Base-by-base conservation (phyloP, 2,329 filamentous ascomycete genomes). In the Ophiocordyceps camponoti-saundersi region DNA sequence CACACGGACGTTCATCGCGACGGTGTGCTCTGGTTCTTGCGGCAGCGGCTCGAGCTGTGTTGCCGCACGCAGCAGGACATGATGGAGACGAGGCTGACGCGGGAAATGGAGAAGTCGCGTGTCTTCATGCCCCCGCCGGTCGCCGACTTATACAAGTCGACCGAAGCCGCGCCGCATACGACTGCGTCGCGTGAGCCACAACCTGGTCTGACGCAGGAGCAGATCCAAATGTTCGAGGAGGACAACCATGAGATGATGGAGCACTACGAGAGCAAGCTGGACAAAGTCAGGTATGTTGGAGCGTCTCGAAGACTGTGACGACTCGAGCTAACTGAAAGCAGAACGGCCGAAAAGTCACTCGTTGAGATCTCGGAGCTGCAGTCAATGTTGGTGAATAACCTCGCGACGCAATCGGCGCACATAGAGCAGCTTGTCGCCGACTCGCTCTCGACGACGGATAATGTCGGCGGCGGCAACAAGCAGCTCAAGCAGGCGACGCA, bases 321-420 rank as follows among this genome's bases (percentile, higher is more conserved):
- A n/a, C 48, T 55, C 44, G 55, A 26, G 42, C 20, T n/a, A 34
- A 26, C 40, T n/a, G 43, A 30, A 21, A 30, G 49, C 57, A 94
- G 86, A 57, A 84, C 82, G 23, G 88, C 88, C 0, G 88, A 98
- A 62, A 86, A 85, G 60, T 95, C 88, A 1, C 73, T 98, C 6
- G 64, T 94, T 3, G 92, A 98, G 61, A 95, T 98, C 52, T 84
- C 87, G 8, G 88, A 94, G 59, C 70, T 98, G 46, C 92, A 98
- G 61, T 86, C 85, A 47, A 80, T 90, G 47, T 80, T 98, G 13
- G 86, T 92, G 40, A 79, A 78, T 56, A 94, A 95, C 59, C 74
- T 98, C 21, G 76, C 81, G 39, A 81, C 82, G 15, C 92, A 98
- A 59, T 83, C 85, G 47, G 87, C 86, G 48, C 82, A 92, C 55